phyloP scores from a whole-genome alignment of 768 basidiomycete species.

The Hebeloma cylindrosporum region DNA sequence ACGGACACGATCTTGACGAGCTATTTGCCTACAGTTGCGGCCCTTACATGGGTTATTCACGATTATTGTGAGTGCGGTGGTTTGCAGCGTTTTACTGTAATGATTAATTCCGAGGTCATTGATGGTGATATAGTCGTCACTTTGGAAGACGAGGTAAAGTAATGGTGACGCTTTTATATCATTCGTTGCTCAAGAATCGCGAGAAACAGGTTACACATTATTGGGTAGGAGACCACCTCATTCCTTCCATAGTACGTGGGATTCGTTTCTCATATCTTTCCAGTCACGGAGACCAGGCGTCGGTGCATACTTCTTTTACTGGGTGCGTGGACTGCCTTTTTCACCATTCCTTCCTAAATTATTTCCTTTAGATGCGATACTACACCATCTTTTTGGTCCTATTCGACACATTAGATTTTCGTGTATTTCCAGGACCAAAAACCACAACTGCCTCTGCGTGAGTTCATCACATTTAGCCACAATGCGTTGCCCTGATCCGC shows the following conservation, averaged over 20 bases:
- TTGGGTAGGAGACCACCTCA: constrained; percentile 31
- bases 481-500: constrained; percentile 36
- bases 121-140: constrained; percentile 24
- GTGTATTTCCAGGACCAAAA: constrained; percentile 35
- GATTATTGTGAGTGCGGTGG: constrained; percentile 25
- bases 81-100: no score
- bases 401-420: constrained; percentile 47
- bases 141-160: constrained; percentile 27
- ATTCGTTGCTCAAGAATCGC: neutral
- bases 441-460: constrained; percentile 28
- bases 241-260: neutral
- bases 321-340: constrained; percentile 31
- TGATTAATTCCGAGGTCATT: no score
- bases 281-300: constrained; percentile 36
- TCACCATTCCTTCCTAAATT: no score
- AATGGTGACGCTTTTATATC: neutral
- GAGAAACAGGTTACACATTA: constrained; percentile 34
- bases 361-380: constrained; percentile 40
- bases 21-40: constrained; percentile 17
- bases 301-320: constrained; percentile 42
- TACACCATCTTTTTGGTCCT: constrained; percentile 43
- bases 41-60: constrained; percentile 24
- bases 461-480: neutral
- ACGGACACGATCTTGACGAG: no score
- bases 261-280: no score